A percentile compares a stretch with the other conserved stretches of the same genome.
Evolutionary conservation across 306 rosid species (phyloP).

Genomic region (Oxytropis ochrocephala): DNA sequence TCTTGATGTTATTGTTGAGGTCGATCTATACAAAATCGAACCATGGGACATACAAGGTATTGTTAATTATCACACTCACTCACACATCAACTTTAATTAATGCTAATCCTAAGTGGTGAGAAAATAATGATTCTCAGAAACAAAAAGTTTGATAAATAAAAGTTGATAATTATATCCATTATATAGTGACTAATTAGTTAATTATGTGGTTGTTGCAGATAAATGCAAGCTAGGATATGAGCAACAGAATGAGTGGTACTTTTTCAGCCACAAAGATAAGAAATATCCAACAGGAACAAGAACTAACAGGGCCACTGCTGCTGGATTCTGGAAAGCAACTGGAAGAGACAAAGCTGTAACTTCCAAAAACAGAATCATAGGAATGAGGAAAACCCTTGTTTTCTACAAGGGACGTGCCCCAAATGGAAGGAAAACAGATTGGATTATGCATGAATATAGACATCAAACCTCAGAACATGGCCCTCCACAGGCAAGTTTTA

Average conservation of each 20-base stretch:
- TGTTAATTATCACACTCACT: neutral
- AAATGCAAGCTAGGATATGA: conserved; percentile 67
- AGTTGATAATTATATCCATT: neutral
- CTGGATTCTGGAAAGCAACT: conserved; percentile 96
- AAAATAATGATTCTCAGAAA: neutral
- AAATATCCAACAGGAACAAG: conserved; percentile 88
- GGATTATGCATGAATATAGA: conserved; percentile 95
- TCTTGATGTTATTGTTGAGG: conserved; percentile 74
- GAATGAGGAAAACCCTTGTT: conserved; percentile 91
- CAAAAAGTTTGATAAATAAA: neutral
- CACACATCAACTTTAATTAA: neutral
- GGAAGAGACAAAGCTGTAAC: conserved; percentile 90
- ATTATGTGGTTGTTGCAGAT: conserved; percentile 27
- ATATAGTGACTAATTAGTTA: neutral
- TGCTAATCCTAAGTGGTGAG: neutral
- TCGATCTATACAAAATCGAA: conserved; percentile 88
- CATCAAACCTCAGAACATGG: conserved; percentile 73
- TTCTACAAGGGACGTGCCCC: conserved; percentile 95
- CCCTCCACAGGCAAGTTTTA: conserved; percentile 60
- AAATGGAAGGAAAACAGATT: conserved; percentile 75
- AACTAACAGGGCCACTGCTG: conserved; percentile 80
- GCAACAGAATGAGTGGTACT: conserved; percentile 86
- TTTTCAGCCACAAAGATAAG: conserved; percentile 89
- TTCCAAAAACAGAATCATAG: conserved; percentile 63
- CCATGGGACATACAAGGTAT: conserved; percentile 97